Conservation (phyloP, 2,329 filamentous ascomycete genomes). For the Aspergillus awamori region DNA sequence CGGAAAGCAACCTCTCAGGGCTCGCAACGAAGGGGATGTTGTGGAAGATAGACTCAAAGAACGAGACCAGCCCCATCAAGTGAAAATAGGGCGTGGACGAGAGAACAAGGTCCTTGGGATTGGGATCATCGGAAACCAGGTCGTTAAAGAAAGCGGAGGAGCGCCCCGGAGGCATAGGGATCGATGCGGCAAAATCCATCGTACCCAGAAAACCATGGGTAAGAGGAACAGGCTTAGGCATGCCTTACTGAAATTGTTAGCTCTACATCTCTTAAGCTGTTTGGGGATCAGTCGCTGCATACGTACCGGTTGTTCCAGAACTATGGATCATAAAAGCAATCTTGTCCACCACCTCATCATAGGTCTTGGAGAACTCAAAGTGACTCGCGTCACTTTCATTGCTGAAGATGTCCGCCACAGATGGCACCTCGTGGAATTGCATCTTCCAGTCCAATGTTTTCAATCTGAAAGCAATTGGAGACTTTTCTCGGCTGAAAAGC, state of each 20-base stretch:
- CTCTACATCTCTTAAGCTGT: neutral
- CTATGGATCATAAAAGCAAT: slow-evolving; percentile 37
- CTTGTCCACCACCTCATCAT: slow-evolving; percentile 28
- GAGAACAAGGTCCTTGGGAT: slow-evolving; percentile 19
- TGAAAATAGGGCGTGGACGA: slow-evolving; percentile 31
- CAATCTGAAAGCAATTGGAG: neutral
- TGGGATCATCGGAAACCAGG: slow-evolving; percentile 4
- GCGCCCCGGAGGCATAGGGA: slow-evolving; percentile 23
- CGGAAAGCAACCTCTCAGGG: slow-evolving; percentile 31
- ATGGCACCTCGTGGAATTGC: neutral
- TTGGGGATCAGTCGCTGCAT: neutral
- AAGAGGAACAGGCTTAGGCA: slow-evolving; percentile 36
- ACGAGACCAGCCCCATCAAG: slow-evolving; percentile 28
- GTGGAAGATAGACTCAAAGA: slow-evolving; percentile 24
- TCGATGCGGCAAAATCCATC: slow-evolving; percentile 12
- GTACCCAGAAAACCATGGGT: slow-evolving; percentile 31
- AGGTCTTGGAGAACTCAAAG: slow-evolving; percentile 25
- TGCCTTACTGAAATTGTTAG: slow-evolving; percentile 30
- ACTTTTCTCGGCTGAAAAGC: neutral
- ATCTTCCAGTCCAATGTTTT: neutral
- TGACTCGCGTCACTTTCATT: slow-evolving; percentile 7
- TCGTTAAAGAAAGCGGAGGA: slow-evolving; percentile 13
- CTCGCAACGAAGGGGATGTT: slow-evolving; percentile 22
- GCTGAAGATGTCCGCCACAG: slow-evolving; percentile 7
- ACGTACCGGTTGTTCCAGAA: slow-evolving; percentile 42